Conservation (phyloP, 768 basidiomycete genomes). For the Trametes punicea region DNA sequence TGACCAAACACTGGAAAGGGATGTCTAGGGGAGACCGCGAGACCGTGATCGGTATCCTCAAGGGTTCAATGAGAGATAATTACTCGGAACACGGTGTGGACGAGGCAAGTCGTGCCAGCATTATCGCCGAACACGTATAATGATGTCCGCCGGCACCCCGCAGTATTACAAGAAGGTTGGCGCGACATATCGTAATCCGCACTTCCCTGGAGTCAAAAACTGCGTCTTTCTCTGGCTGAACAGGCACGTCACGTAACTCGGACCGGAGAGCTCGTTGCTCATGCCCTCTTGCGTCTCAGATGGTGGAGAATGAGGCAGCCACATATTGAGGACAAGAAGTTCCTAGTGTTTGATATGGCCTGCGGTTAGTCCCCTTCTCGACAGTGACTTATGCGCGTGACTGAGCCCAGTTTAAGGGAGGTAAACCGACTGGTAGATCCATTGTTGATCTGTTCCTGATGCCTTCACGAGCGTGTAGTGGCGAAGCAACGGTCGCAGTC, state of each 20-base stretch:
- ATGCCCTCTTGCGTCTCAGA: conserved; percentile 21
- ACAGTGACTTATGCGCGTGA: not conserved
- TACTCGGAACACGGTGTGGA: conserved; percentile 54
- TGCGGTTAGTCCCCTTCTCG: conserved; percentile 33
- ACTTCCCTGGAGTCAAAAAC: conserved; percentile 61
- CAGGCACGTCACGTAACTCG: conserved; percentile 32
- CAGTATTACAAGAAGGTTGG: conserved; percentile 66
- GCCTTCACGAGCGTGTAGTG: conserved; percentile 37
- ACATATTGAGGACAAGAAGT: conserved; percentile 30
- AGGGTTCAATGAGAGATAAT: conserved; percentile 49
- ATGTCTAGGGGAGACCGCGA: conserved; percentile 29
- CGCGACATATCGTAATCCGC: conserved; percentile 69
- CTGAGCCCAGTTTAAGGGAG: conserved; percentile 20
- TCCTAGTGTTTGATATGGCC: conserved; percentile 59
- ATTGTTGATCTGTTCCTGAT: conserved; percentile 2
- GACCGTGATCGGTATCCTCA: conserved; percentile 24
- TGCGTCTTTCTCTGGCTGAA: conserved; percentile 53
- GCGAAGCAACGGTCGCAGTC: conserved; percentile 59
- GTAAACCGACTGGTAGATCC: conserved; percentile 19
- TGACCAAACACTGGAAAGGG: conserved; percentile 7
- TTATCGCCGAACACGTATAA: no score
- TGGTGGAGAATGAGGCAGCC: conserved; percentile 33
- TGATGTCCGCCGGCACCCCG: no score
- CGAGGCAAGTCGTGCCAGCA: conserved; percentile 47
- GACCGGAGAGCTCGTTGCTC: no score